Percentiles rank a stretch among this genome's conserved stretches.
Conservation (phyloP, 805 yeast genomes). For the Nakazawaea ambrosiae region DNA sequence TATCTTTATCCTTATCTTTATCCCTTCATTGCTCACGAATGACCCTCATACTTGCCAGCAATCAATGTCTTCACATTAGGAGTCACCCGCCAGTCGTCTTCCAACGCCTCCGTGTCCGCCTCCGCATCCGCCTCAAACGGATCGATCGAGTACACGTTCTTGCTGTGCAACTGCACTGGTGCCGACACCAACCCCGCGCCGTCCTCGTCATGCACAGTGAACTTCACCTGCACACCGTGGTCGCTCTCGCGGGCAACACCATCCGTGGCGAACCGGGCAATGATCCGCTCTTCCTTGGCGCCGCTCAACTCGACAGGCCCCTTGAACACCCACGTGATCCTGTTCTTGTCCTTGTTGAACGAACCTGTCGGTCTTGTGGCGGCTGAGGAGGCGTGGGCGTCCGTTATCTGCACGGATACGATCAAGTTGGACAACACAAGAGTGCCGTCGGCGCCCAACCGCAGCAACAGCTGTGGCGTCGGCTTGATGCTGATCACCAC, state of each 20-base stretch:
- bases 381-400: constrained; percentile 63
- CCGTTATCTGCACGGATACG: constrained; percentile 54
- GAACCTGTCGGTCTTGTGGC: constrained; percentile 90
- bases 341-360: constrained; percentile 75
- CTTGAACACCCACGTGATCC: constrained; percentile 72
- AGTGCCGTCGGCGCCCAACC: constrained; percentile 27
- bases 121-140: constrained; percentile 22
- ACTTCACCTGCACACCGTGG: constrained; percentile 67
- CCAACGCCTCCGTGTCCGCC: constrained; percentile 11
- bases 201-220: constrained; percentile 35
- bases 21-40: no score
- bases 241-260: constrained; percentile 66
- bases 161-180: constrained; percentile 25
- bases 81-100: constrained; percentile 26
- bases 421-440: constrained; percentile 50
- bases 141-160: constrained; percentile 22
- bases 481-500: constrained; percentile 68
- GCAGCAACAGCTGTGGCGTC: constrained; percentile 34
- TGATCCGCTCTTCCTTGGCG: constrained; percentile 56
- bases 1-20: no score
- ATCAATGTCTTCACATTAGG: constrained; percentile 40
- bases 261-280: constrained; percentile 81
- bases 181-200: constrained; percentile 39
- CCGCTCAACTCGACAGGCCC: constrained; percentile 31
- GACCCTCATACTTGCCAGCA: constrained; percentile 44